Base-by-base conservation (phyloP, 1,284 basidiomycete species). In the Trametes pubescens region DNA sequence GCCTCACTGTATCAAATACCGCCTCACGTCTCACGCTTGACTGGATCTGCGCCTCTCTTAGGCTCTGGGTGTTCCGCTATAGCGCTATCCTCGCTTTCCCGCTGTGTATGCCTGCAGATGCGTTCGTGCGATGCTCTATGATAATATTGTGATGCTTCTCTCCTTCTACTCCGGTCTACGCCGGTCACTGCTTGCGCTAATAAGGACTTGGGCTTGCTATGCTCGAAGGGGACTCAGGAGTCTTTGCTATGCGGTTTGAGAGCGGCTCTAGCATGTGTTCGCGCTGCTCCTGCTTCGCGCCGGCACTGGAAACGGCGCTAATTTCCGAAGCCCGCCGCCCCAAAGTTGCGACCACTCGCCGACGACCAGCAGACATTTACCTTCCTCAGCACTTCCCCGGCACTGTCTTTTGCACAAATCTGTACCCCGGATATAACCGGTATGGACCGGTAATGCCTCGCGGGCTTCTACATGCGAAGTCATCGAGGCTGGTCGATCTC, bases 101-200 rank as follows among this genome's bases (percentile, higher is more conserved):
- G 56, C 60, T 64, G 55, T 68, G 64, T 68, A 68, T 56, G 62
- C 59, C 62, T 62, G 46, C 64, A 61, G 64, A 64, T 66, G 59
- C 67, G 58, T n/a, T 64, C 62, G 34, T 49, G 62, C 64, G 59
- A 61, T 61, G 60, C 47, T 32, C 52, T 56, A 16, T 55, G 46
- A 52, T 62, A 38, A 34, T 54, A 65, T 62, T 68, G 60, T 57
- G 57, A 66, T 64, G 34, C 53, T 51, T 32, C 55, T 32, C 55
- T 40, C 44, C 48, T 46, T 51, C 49, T 46, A 13, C 60, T 64
- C 47, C 53, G 43, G 53, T 51, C 49, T 46, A 13, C 60, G 65
- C 47, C 53, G 43, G 53, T 47, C 55, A 47, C 53, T 43, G 51
- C 57, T 29, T 64, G 40, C 48, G 48, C 40, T 51, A 32, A 52